A percentile compares a stretch with the other conserved stretches of the same genome.
These are phyloP conservation scores for Spinellus fusiger DNA, from an alignment of 192 early-diverging fungal species.

Conservation along the genomic window DNA sequence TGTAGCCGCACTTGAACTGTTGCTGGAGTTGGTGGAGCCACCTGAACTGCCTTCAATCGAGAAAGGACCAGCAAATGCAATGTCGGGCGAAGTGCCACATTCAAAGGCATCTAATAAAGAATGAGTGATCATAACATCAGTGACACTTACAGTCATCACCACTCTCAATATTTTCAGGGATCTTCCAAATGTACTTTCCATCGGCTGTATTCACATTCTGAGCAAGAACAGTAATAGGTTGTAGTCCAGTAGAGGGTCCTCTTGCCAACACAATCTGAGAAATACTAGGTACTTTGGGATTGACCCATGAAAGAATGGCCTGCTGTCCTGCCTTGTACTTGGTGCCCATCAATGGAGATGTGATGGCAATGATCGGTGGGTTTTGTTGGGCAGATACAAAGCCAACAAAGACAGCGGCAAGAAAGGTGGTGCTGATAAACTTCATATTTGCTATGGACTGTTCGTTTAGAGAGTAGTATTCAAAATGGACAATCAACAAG, in stretches of 20 bases:
- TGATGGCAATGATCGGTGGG: slow-evolving; percentile 13
- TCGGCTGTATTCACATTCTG: slow-evolving; percentile 18
- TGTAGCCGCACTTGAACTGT: not conserved
- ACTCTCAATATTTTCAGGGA: slow-evolving; percentile 21
- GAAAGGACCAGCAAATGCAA: slow-evolving; percentile 27
- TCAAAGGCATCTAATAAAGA: slow-evolving; percentile 23
- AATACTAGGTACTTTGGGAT: slow-evolving; percentile 15
- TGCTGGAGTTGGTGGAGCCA: not conserved
- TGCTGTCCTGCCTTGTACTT: slow-evolving; percentile 16
- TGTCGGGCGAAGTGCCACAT: slow-evolving; percentile 27
- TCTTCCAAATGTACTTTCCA: slow-evolving; percentile 20
- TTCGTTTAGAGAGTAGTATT: too few relatives aligned
- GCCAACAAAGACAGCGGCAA: slow-evolving; percentile 4
- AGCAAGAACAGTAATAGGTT: slow-evolving; percentile 20
- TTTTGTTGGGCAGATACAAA: slow-evolving; percentile 17
- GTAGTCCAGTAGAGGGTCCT: slow-evolving; percentile 22
- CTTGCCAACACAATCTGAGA: slow-evolving; percentile 29
- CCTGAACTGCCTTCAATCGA: slow-evolving; percentile 13
- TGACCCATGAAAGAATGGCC: slow-evolving; percentile 19
- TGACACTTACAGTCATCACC: slow-evolving; percentile 13
- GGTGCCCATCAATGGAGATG: slow-evolving; percentile 14
- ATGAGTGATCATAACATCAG: not conserved
- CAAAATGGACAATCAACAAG: not conserved
- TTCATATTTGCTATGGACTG: not conserved
- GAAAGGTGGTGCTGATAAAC: not conserved